These are phyloP conservation scores for Hydrangea macrophylla DNA, from an alignment of 148 eudicot species.

Conservation along the genomic window DNA sequence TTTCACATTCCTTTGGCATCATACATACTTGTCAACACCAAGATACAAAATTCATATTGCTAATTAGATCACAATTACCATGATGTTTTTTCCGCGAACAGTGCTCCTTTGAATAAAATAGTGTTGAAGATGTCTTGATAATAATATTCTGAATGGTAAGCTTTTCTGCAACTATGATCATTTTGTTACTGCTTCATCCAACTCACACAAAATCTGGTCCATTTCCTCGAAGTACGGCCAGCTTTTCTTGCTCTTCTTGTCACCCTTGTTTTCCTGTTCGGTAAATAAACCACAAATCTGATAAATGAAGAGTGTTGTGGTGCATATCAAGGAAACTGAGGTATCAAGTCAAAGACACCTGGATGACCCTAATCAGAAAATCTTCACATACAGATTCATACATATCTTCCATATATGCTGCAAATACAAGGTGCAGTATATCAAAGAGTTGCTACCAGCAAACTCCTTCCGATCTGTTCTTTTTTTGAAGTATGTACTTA, in stretches of 20 bases:
- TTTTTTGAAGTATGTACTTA: neutral
- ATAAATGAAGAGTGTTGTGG: neutral
- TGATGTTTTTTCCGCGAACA: neutral
- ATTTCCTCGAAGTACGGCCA: constrained; percentile 75
- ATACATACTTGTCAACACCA: constrained; percentile 18
- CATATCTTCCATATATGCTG: neutral
- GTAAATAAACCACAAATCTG: constrained; percentile 6
- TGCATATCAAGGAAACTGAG: neutral
- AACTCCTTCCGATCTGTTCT: neutral
- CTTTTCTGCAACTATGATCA: constrained; percentile 4
- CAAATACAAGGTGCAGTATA: neutral
- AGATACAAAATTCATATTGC: neutral
- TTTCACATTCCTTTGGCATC: neutral
- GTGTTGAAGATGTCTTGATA: neutral
- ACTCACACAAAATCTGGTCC: constrained; percentile 48
- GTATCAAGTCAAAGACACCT: neutral
- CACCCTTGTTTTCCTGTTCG: constrained; percentile 68
- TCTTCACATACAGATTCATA: neutral
- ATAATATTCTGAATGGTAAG: neutral
- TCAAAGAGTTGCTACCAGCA: neutral
- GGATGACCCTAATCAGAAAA: neutral
- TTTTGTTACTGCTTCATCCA: constrained; percentile 30
- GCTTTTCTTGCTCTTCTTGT: constrained; percentile 33
- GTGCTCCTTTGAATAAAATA: neutral
- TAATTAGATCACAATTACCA: neutral